Evolutionary conservation across 306 rosid species (phyloP).

Genomic region (Prunus davidiana): DNA sequence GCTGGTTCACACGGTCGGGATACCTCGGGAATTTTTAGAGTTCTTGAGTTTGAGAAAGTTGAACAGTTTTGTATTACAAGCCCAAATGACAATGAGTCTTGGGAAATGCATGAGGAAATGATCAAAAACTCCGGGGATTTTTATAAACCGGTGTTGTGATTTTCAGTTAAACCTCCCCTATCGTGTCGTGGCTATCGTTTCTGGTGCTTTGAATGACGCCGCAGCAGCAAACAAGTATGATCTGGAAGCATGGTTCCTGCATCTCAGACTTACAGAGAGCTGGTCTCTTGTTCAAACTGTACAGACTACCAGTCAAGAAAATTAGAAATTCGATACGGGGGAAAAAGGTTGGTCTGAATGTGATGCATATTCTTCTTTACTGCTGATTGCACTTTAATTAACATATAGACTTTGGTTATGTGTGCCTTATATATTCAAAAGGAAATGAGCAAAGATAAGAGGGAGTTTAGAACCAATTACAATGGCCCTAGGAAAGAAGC

Average conservation of each 20-base stretch:
- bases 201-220: conserved; percentile 59
- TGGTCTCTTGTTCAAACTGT: conserved; percentile 95
- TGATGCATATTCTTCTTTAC: background rate
- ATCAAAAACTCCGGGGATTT: conserved; percentile 79
- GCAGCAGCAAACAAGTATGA: conserved; percentile 47
- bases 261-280: conserved; percentile 79
- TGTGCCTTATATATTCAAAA: no score
- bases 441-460: no score
- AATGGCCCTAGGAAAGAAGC: no score
- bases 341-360: conserved; percentile 58
- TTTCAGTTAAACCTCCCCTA: conserved; percentile 76
- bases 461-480: no score
- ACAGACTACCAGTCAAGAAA: conserved; percentile 91
- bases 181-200: conserved; percentile 80
- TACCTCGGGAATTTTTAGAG: conserved; percentile 89
- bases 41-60: conserved; percentile 93
- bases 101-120: conserved; percentile 98
- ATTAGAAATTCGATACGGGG: conserved; percentile 84
- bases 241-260: conserved; percentile 92
- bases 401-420: no score
- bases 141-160: conserved; percentile 47
- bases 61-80: conserved; percentile 91
- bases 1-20: conserved; percentile 98
- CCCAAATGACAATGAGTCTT: conserved; percentile 80
- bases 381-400: no score